These are phyloP conservation scores for Purshia tridentata DNA, from an alignment of 306 rosid species.

Conservation along the genomic window DNA sequence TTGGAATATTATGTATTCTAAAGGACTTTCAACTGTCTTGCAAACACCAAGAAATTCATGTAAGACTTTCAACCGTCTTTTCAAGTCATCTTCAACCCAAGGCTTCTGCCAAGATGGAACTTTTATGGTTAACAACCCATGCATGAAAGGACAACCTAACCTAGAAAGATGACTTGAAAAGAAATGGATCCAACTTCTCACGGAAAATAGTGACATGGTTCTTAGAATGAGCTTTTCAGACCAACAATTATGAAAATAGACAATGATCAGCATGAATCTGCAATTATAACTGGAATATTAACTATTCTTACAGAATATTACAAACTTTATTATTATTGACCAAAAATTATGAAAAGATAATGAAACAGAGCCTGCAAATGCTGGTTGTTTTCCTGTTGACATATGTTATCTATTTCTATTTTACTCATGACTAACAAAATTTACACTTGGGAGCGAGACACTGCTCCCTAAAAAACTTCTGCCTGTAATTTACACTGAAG, in stretches of 20 bases:
- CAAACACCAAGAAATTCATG: not conserved
- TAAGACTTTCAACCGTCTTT: not conserved
- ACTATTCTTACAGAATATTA: conserved; percentile 40
- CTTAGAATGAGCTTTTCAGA: not conserved
- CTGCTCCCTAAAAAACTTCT: conserved; percentile 3
- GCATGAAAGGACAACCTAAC: not conserved
- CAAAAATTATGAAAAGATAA: conserved; percentile 32
- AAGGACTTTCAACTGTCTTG: not conserved
- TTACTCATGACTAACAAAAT: conserved; percentile 18
- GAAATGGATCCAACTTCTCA: no score
- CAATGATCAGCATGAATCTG: not conserved
- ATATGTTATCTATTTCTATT: conserved; percentile 9
- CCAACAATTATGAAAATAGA: not conserved
- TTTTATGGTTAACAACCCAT: not conserved
- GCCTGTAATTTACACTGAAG: conserved; percentile 16
- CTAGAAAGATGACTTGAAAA: not conserved
- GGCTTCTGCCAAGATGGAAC: conserved; percentile 1
- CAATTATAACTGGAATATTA: conserved; percentile 21
- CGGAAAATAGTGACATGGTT: not conserved
- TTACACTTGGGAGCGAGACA: conserved; percentile 13
- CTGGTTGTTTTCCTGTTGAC: conserved; percentile 36
- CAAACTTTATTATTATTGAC: conserved; percentile 13
- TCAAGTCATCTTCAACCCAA: not conserved
- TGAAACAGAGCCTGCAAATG: conserved; percentile 24
- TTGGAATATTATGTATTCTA: no score